Base-by-base conservation (phyloP, 371 early-diverging fungal genomes). In the Mucor sp. region DNA sequence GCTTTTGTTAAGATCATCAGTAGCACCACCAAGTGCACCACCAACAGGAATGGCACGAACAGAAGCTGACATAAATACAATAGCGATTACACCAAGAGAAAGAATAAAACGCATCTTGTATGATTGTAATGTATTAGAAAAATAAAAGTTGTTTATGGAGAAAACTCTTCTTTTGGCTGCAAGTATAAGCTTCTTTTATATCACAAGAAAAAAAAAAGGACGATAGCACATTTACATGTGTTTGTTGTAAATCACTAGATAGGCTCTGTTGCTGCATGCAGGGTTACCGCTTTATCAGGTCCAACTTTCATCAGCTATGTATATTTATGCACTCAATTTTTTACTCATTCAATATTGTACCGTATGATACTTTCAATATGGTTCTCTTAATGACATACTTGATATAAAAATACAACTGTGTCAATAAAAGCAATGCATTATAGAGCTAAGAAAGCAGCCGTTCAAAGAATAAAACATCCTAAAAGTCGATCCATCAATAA, bases 41-140 rank as follows among this genome's bases (percentile, higher is more conserved):
- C 33, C 57, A 57, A 32, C n/a, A 1, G 57, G 30, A 9, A 17
- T 7, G 9, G 57, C 33, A 57, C 30, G 57, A 57, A n/a, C 57
- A 57, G 19, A 57, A 57, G 30, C 47, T 61, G 41, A 30, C 47
- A 60, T 53, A 3, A 66, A 25, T 7, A 60, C 55, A 17, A 62
- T 21, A 43, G 61, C 61, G 30, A 56, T 47, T 21, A 67, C 44
- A 43, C 67, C 61, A n/a, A 67, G 57, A 56, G 67, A 61, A 61
- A 67, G 43, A 50, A 53, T 27, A 14, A 48, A 60, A 56, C 61
- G 67, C 67, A 67, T 67, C 23, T 58, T 60, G 43, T 57, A 14
- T 25, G 4, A 27, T 15, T 27, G 14, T 14, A 14, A 25, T 50
- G 19, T 32, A 33, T 57, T 21, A 32, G n/a, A 57, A 12, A 33